Percentiles rank a stretch among this genome's conserved stretches.
Evolutionary conservation across 495 filamentous ascomycete species (phyloP).

Genomic region (Trichoderma gamsii): DNA sequence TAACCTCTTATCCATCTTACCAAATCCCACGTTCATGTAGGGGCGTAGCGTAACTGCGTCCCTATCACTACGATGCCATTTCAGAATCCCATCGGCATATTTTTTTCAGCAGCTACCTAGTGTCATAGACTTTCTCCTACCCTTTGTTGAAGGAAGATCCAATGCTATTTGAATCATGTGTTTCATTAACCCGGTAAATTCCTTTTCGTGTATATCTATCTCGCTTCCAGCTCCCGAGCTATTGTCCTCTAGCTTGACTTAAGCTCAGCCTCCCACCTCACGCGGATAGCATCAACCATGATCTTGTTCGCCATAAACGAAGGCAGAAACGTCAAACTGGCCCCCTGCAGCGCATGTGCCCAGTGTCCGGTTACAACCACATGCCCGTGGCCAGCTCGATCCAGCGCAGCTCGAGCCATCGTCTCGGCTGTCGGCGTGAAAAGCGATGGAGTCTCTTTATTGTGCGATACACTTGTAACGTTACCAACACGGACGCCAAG

Average conservation of each 20-base stretch:
- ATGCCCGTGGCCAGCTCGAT: conserved; percentile 26
- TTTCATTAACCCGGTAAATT: too few species aligned
- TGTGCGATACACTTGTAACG: conserved; percentile 21
- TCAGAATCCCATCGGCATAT: too few species aligned
- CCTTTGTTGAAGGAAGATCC: too few species aligned
- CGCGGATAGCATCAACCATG: background rate
- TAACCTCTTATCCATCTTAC: too few species aligned
- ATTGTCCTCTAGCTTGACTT: background rate
- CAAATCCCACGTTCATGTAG: too few species aligned
- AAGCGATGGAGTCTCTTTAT: conserved; percentile 17
- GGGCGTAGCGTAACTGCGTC: too few species aligned
- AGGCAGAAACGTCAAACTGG: background rate
- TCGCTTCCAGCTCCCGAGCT: too few species aligned
- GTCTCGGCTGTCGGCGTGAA: conserved; percentile 22
- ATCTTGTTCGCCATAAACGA: background rate
- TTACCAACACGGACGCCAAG: conserved; percentile 23
- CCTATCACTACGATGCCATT: too few species aligned
- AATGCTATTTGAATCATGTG: too few species aligned
- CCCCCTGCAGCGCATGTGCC: conserved; percentile 23
- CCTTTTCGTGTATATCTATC: too few species aligned
- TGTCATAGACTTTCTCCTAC: too few species aligned
- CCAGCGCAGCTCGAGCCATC: conserved; percentile 25
- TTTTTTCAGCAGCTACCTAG: too few species aligned
- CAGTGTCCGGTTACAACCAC: conserved; percentile 25
- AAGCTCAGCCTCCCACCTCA: background rate